These are phyloP conservation scores for Chytridiales sp. DNA, from an alignment of 371 early-diverging fungal genomes.

Conservation along the genomic window DNA sequence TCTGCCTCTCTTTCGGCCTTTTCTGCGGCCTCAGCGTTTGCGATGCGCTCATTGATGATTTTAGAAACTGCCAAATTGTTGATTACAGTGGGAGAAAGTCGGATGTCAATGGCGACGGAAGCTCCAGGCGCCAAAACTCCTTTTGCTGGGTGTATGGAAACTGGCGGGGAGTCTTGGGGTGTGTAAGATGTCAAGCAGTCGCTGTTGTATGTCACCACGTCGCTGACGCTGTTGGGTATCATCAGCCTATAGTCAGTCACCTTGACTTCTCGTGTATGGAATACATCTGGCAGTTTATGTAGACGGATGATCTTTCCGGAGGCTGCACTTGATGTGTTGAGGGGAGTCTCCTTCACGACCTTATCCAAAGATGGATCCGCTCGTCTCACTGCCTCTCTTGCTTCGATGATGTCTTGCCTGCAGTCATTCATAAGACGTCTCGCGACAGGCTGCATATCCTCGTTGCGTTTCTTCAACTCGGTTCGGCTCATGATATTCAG, in stretches of 20 bases:
- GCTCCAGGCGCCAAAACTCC: conserved; percentile 15
- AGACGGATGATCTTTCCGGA: too few relatives aligned
- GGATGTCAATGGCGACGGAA: not conserved
- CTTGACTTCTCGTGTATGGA: too few relatives aligned
- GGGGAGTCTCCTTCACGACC: too few relatives aligned
- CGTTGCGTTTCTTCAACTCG: not conserved
- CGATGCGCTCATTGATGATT: conserved; percentile 8
- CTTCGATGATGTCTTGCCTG: not conserved
- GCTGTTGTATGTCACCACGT: not conserved
- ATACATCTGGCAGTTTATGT: too few relatives aligned
- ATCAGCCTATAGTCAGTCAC: too few relatives aligned
- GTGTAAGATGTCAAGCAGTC: not conserved
- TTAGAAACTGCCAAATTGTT: conserved; percentile 1
- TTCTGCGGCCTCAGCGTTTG: too few relatives aligned
- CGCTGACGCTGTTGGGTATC: too few relatives aligned
- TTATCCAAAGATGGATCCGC: conserved; percentile 12
- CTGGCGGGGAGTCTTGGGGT: conserved; percentile 5
- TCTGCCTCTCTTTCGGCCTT: not conserved
- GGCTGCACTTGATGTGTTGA: too few relatives aligned
- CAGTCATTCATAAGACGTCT: not conserved
- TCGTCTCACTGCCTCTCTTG: conserved; percentile 14
- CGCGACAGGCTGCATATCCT: conserved; percentile 6
- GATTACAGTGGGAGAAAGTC: not conserved
- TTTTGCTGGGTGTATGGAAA: conserved; percentile 6
- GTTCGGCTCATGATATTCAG: conserved; percentile 6